Percentiles rank a stretch among this genome's conserved stretches.
Evolutionary conservation across 1,284 basidiomycete genomes (phyloP).

Genomic region (Sutorius eximius): DNA sequence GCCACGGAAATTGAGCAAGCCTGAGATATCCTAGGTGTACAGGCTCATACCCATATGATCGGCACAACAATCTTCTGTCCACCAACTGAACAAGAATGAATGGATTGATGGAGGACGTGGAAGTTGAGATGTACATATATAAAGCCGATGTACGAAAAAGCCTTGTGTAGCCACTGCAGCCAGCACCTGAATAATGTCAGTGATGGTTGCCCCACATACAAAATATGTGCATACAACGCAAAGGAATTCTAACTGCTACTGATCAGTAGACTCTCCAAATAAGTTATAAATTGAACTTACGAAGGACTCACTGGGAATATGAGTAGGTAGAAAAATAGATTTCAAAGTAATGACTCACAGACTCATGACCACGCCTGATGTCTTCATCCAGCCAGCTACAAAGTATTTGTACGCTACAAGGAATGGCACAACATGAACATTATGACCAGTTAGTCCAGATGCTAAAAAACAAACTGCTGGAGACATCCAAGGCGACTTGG

Average conservation of each 20-base stretch:
- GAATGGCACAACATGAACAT: not conserved
- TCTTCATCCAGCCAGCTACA: conserved; percentile 1
- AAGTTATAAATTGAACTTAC: conserved; percentile 5
- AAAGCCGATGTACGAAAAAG: conserved; percentile 19
- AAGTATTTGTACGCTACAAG: conserved; percentile 17
- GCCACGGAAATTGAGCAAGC: not conserved
- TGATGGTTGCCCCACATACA: too few species aligned
- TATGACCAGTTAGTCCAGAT: too few species aligned
- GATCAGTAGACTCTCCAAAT: not conserved
- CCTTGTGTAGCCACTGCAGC: conserved; percentile 2
- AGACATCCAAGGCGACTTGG: conserved; percentile 1
- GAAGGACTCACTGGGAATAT: conserved; percentile 10
- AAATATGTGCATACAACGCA: not conserved
- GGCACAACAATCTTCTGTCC: conserved; percentile 4
- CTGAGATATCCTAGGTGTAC: not conserved
- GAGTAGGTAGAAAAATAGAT: not conserved
- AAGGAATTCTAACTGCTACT: conserved; percentile 9
- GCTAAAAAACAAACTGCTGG: conserved; percentile 5
- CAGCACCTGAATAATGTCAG: conserved; percentile 1
- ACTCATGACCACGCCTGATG: not conserved
- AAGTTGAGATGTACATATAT: conserved; percentile 4
- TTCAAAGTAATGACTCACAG: conserved; percentile 6
- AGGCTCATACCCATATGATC: conserved; percentile 12
- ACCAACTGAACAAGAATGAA: conserved; percentile 4
- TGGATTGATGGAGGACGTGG: not conserved